Conservation (phyloP, 1,284 basidiomycete genomes). For the Phellinidium pouzarii region DNA sequence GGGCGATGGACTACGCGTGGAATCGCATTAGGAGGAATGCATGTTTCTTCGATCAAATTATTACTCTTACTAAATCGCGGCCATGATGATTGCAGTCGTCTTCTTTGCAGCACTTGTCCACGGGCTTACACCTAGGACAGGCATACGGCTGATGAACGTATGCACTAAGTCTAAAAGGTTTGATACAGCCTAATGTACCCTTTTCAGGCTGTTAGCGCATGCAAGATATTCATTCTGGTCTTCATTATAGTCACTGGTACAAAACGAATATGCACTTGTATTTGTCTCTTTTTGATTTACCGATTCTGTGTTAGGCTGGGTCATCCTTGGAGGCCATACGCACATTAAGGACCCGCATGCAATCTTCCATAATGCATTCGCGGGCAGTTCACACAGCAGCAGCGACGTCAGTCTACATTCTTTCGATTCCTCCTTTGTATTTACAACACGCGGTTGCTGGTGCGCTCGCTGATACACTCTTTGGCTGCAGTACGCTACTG, state of each 20-base stretch:
- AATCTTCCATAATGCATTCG: slow-evolving; percentile 44
- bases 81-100: slow-evolving; percentile 38
- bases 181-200: too few species aligned
- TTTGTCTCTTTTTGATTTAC: not conserved
- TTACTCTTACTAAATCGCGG: not conserved
- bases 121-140: slow-evolving; percentile 37
- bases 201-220: slow-evolving; percentile 34
- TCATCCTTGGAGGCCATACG: slow-evolving; percentile 42
- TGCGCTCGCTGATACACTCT: not conserved
- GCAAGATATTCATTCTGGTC: slow-evolving; percentile 37
- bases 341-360: slow-evolving; percentile 35
- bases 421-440: not conserved
- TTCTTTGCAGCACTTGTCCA: slow-evolving; percentile 40
- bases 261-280: not conserved
- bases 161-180: slow-evolving; percentile 4
- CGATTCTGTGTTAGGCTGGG: slow-evolving; percentile 11
- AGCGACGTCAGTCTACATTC: slow-evolving; percentile 35
- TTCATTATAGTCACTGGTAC: slow-evolving; percentile 35
- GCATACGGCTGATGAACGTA: slow-evolving; percentile 45
- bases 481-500: slow-evolving; percentile 55
- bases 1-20: slow-evolving; percentile 47
- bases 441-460: not conserved
- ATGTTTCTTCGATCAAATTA: not conserved
- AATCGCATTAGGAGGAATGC: slow-evolving; percentile 47
- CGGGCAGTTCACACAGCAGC: slow-evolving; percentile 39